These are phyloP conservation scores for Urochloa ruziziensis DNA, from an alignment of 176 grass and related monocot species.

Conservation along the genomic window DNA sequence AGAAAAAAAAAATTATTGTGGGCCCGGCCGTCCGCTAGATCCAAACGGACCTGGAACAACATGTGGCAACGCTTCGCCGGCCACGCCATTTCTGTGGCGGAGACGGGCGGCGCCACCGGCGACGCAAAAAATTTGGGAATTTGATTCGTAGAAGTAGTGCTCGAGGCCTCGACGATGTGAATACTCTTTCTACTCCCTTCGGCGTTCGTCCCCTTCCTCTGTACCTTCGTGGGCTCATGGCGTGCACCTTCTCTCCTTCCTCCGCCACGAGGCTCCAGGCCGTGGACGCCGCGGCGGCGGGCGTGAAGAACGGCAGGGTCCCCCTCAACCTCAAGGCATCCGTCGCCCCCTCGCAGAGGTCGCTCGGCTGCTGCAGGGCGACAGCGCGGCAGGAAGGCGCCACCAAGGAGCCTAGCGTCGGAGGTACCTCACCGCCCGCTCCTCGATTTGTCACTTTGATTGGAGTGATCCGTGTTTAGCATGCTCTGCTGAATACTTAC, in stretches of 20 bases:
- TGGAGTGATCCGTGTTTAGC: neutral
- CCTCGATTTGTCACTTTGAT: neutral
- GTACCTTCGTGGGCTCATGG: conserved; percentile 46
- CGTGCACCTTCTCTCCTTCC: conserved; percentile 65
- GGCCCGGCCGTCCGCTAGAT: conserved; percentile 14
- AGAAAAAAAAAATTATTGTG: neutral
- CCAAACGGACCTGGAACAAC: conserved; percentile 18
- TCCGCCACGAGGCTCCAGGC: conserved; percentile 69
- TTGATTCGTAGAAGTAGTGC: neutral
- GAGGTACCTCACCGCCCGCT: conserved; percentile 27
- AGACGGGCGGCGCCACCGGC: neutral
- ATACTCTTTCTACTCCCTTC: neutral
- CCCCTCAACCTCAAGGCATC: conserved; percentile 29
- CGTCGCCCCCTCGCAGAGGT: conserved; percentile 20
- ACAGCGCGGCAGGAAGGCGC: conserved; percentile 57
- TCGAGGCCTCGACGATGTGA: neutral
- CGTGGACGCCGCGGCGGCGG: conserved; percentile 32
- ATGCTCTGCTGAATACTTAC: neutral
- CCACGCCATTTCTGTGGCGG: conserved; percentile 35
- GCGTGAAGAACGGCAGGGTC: conserved; percentile 36
- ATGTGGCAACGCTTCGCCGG: conserved; percentile 13
- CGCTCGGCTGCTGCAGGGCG: conserved; percentile 45
- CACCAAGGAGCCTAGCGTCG: conserved; percentile 45
- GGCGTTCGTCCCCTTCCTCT: neutral
- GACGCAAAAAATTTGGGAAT: neutral